These are phyloP conservation scores for Triticum monococcum DNA, from an alignment of 176 grass and related monocot genomes.

Conservation along the genomic window DNA sequence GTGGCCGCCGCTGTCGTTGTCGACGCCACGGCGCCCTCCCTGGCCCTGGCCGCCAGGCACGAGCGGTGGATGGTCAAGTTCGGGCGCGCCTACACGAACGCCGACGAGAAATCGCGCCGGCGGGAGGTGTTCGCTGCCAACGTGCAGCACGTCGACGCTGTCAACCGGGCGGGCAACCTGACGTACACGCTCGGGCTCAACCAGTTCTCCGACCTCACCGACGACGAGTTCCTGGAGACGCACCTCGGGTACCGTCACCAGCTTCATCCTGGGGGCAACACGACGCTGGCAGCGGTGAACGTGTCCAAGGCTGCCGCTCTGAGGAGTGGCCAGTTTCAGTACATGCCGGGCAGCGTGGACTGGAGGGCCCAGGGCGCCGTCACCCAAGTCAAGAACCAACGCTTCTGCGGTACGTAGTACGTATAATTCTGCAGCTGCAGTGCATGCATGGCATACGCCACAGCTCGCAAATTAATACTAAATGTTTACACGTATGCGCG, in stretches of 20 bases:
- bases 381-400: slow-evolving; percentile 47
- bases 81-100: slow-evolving; percentile 43
- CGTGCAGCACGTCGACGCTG: slow-evolving; percentile 34
- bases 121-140: slow-evolving; percentile 43
- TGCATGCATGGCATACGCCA: not conserved
- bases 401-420: slow-evolving; percentile 17
- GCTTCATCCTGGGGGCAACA: not conserved
- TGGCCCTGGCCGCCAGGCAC: slow-evolving; percentile 5
- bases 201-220: slow-evolving; percentile 47
- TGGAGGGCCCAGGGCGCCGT: slow-evolving; percentile 44
- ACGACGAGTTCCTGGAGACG: slow-evolving; percentile 31
- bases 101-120: slow-evolving; percentile 28
- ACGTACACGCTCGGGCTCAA: slow-evolving; percentile 46
- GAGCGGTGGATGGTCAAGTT: slow-evolving; percentile 48
- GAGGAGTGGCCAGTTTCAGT: not conserved
- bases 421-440: not conserved
- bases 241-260: slow-evolving; percentile 2
- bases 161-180: slow-evolving; percentile 32
- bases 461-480: not conserved
- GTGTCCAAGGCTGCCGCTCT: not conserved
- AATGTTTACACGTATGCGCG: not conserved
- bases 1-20: not conserved
- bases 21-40: not conserved
- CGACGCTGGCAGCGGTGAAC: not conserved
- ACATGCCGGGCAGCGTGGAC: slow-evolving; percentile 28